A percentile compares a stretch with the other conserved stretches of the same genome.
Conservation (phyloP, 2,329 filamentous ascomycete genomes). For the Chaetomium strumarium region DNA sequence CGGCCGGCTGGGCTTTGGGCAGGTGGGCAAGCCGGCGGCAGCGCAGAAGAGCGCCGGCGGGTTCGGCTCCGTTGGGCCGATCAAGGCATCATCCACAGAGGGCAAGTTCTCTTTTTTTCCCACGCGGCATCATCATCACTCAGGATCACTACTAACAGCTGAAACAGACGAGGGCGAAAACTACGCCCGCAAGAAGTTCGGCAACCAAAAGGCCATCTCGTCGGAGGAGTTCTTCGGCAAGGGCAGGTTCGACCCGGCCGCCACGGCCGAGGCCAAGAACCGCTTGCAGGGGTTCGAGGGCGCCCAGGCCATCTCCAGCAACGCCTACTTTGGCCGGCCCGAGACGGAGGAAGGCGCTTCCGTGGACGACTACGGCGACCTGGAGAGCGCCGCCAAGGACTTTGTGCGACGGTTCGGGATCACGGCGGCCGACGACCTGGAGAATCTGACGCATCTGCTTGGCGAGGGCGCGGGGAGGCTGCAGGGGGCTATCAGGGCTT, state of each 20-base stretch:
- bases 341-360: slow-evolving; percentile 60
- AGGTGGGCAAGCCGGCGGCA: slow-evolving; percentile 52
- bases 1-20: slow-evolving; percentile 78
- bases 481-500: slow-evolving; percentile 66
- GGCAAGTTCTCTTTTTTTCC: slow-evolving; percentile 43
- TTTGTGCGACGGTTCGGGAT: slow-evolving; percentile 93
- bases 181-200: slow-evolving; percentile 85
- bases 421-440: slow-evolving; percentile 90
- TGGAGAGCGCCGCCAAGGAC: slow-evolving; percentile 92
- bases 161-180: slow-evolving; percentile 67
- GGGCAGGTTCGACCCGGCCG: slow-evolving; percentile 72
- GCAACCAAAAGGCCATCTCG: slow-evolving; percentile 88
- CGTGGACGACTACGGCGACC: slow-evolving; percentile 74
- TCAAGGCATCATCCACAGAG: slow-evolving; percentile 61
- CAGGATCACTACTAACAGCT: slow-evolving; percentile 3
- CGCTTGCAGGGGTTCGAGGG: slow-evolving; percentile 91
- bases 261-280: slow-evolving; percentile 78
- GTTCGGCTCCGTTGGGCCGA: slow-evolving; percentile 77
- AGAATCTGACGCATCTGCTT: slow-evolving; percentile 76
- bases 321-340: slow-evolving; percentile 92
- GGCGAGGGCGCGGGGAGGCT: slow-evolving; percentile 81
- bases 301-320: slow-evolving; percentile 85
- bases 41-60: slow-evolving; percentile 67
- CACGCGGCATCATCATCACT: background rate
- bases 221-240: slow-evolving; percentile 98